Base-by-base conservation (phyloP, 495 filamentous ascomycete species). In the Penicillium longicatenatum region DNA sequence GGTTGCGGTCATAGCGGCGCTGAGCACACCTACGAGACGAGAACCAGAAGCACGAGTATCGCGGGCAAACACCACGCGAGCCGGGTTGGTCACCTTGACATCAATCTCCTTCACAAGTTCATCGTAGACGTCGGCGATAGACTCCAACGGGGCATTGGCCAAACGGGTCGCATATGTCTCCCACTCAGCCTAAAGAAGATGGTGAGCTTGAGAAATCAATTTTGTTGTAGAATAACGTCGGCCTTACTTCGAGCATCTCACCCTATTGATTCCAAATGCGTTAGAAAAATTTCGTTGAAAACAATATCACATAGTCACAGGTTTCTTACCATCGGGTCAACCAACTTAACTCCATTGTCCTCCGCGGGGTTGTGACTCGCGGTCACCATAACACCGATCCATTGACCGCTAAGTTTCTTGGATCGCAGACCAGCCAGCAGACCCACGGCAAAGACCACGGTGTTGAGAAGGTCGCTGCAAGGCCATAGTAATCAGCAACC, bases 331-430 rank as follows among this genome's bases (percentile, higher is more conserved):
- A 96, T 89, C 12, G 94, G 94, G 74, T 99, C 94, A 61, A 99
- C 90, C 60, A 99, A 82, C 83, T 99, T 99, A 63, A 99, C 91
- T 52, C 94, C 94, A 77, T 99, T 99, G 75, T 99, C 94, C 65
- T 88, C 87, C 4, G 95, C 91, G 37, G 91, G 91, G 75, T 99
- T 99, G 83, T 99, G 94, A 63, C 91, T 96, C 33, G 94, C 94
- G 61, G 94, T 99, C 71, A 99, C 92, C 94, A 99, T 98, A 50
- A 99, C 85, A 70, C 94, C 94, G 70, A 99, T 95, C 64, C 89
- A 89, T 78, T 93, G 89, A 58, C 91, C 88, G 66, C 87, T 86
- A 50, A 93, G 82, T 70, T 92, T 93, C 68, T 89, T 90, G 41
- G 91, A 97, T 37, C 94, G 89, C n/a, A 98, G 82, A 47, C 89